phyloP scores from a whole-genome alignment of 352 stramenopile genomes.

The Phytophthora ramorum region DNA sequence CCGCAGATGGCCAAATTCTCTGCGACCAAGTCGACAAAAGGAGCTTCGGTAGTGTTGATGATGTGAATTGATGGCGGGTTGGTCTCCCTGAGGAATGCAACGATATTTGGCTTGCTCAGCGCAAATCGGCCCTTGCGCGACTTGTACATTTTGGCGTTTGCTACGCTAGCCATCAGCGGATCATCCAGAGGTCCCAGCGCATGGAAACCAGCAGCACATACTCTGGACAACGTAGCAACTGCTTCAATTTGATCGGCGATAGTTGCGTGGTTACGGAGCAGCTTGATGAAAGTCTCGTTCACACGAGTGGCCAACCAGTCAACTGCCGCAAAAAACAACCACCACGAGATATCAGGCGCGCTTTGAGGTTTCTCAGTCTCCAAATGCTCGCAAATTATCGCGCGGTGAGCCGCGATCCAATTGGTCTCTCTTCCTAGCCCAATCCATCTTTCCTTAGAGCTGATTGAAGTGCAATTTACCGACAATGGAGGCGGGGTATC shows the following conservation, averaged over 20 bases:
- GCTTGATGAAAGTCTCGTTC: conserved; percentile 42
- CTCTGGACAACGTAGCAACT: conserved; percentile 35
- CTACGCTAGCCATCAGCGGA: conserved; percentile 17
- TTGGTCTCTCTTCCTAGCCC: conserved; percentile 45
- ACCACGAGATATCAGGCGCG: conserved; percentile 56
- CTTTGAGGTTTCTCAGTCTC: conserved; percentile 32
- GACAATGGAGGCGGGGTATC: conserved; percentile 7
- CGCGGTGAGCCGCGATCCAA: conserved; percentile 64
- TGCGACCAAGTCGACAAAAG: conserved; percentile 40
- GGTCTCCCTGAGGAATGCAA: conserved; percentile 53
- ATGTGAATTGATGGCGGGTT: conserved; percentile 31
- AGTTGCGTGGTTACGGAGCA: conserved; percentile 39
- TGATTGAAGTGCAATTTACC: not conserved
- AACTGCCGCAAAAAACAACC: conserved; percentile 61
- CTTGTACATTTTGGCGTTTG: conserved; percentile 23
- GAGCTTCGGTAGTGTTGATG: conserved; percentile 35
- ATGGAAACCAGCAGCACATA: conserved; percentile 47
- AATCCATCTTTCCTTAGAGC: conserved; percentile 35
- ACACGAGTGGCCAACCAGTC: conserved; percentile 53
- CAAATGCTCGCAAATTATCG: conserved; percentile 55
- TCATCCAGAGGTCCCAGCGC: conserved; percentile 30
- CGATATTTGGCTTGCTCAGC: conserved; percentile 39
- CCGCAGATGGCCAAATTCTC: conserved; percentile 47
- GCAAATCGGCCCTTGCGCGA: conserved; percentile 42
- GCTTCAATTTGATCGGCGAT: conserved; percentile 29